These are phyloP conservation scores for Aspergillus brunneoviolaceus DNA, from an alignment of 2,329 filamentous ascomycete species.

Conservation along the genomic window DNA sequence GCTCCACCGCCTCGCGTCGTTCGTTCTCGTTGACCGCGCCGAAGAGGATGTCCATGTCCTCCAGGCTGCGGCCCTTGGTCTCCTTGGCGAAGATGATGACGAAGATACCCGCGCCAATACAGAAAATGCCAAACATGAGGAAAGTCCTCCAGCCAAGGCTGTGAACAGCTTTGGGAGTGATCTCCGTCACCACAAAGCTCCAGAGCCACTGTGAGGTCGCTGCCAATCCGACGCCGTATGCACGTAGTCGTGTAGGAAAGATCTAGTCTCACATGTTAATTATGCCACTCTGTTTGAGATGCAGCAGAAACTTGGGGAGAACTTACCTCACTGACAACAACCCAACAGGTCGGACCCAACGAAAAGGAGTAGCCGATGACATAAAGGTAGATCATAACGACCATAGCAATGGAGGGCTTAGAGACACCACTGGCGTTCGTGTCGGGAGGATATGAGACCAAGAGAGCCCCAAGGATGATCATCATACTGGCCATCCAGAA, in stretches of 20 bases:
- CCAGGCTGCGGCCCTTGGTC: conserved; percentile 38
- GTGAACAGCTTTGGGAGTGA: conserved; percentile 43
- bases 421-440: conserved; percentile 28
- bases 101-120: conserved; percentile 37
- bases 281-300: neutral
- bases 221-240: conserved; percentile 42
- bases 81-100: conserved; percentile 41
- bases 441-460: conserved; percentile 35
- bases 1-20: conserved; percentile 26
- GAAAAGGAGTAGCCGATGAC: conserved; percentile 29
- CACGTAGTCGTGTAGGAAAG: conserved; percentile 42
- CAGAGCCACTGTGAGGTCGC: conserved; percentile 43
- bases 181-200: conserved; percentile 44
- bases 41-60: conserved; percentile 41
- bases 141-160: conserved; percentile 42
- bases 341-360: conserved; percentile 35
- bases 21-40: conserved; percentile 28
- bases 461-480: conserved; percentile 39
- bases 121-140: conserved; percentile 45
- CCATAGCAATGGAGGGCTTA: conserved; percentile 33
- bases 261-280: conserved; percentile 25
- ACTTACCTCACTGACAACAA: conserved; percentile 34
- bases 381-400: conserved; percentile 54
- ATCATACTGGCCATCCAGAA: conserved; percentile 39
- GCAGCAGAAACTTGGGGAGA: neutral